Evolutionary conservation across 345 rosid genomes (phyloP).

Genomic region (Alliaria petiolata): DNA sequence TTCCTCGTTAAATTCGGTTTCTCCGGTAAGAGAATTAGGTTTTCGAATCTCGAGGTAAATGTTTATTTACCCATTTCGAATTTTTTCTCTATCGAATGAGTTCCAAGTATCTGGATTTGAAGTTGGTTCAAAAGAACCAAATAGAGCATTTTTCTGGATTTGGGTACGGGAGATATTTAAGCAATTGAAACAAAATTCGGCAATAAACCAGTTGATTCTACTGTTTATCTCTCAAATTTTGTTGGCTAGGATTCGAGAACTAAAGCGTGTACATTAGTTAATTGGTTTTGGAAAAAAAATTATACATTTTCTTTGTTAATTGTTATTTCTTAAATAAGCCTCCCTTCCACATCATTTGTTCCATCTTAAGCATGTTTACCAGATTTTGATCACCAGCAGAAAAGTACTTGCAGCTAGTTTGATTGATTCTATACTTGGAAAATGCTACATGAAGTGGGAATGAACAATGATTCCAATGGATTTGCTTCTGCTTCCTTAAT

Average conservation of each 20-base stretch:
- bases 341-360: no score
- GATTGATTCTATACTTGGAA: not conserved
- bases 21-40: not conserved
- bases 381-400: no score
- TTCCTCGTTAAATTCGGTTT: no score
- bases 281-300: no score
- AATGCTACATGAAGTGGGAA: not conserved
- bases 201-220: not conserved
- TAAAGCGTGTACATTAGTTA: no score
- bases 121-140: not conserved
- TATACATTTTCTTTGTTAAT: no score
- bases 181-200: not conserved
- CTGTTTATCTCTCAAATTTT: not conserved
- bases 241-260: not conserved
- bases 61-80: not conserved
- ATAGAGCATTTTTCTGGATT: not conserved
- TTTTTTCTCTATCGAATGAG: not conserved
- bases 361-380: no score
- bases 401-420: no score
- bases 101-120: not conserved
- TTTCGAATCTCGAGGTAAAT: not conserved
- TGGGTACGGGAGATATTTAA: not conserved
- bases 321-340: no score
- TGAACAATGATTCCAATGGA: not conserved
- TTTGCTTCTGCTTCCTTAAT: not conserved